Evolutionary conservation across 108 stramenopile species (phyloP), one percentile per base, ranked within the genome.

Genomic region (Skeletonema menzelii): DNA sequence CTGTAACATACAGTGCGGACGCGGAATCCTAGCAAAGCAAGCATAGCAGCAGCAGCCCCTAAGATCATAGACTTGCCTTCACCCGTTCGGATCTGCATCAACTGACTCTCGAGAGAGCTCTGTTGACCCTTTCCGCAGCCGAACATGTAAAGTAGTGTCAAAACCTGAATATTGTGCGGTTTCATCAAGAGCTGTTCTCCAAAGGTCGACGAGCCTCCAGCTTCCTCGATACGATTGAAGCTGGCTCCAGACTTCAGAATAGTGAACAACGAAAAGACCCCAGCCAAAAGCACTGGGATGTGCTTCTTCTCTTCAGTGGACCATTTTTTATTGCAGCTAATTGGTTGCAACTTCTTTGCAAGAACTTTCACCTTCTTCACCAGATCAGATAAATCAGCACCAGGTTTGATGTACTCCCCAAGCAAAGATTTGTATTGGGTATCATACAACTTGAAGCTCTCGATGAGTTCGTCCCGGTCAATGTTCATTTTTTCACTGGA

Each of bases 41-140:
- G 59, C 49, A 84, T 71, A 2, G 60, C 56, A 27, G 87, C 74
- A 22, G 85, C 82, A 31, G 85, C 85, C 2, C 85, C 87, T 10
- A 88, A 59, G 15, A 85, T 87, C 79, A 87, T 85, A 6, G 87
- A 87, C 59, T 87, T 87, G 14, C 87, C 87, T 19, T 86, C 86
- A n/a, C 84, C 82, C 22, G 84, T 87, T 44, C 87, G 53, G 37
- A 83, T 85, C 55, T 83, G 84, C 82, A 84, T 80, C 20, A 88
- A 57, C 60, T 82, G 84, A 69, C 72, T 88, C 42, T 84, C 76
- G 11, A 84, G 69, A 11, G 40, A 55, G 19, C 57, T 65, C 13
- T 55, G 24, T 24, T 40, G 12, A 20, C n/a, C 32, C 62, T 37
- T 37, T 19, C 80, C 76, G 57, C 84, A 85, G 17, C 87, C 84